These are phyloP conservation scores for Neonectria sp. DNA, from an alignment of 2,329 filamentous ascomycete genomes.

Conservation along the genomic window DNA sequence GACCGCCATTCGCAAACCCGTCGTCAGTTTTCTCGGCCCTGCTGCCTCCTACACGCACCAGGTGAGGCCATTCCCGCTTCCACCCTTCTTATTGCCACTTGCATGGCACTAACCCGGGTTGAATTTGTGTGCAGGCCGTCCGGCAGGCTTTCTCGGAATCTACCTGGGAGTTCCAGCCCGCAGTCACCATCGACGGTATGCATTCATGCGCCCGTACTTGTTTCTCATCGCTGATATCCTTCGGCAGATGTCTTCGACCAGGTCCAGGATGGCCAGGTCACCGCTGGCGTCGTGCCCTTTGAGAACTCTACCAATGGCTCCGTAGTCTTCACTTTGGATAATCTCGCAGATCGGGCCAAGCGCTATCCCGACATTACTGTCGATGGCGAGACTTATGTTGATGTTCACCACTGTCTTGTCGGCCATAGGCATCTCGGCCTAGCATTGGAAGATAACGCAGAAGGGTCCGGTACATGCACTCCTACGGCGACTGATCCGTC, in stretches of 20 bases:
- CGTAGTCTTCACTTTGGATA: conserved; percentile 90
- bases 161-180: conserved; percentile 65
- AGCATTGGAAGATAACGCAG: conserved; percentile 47
- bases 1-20: conserved; percentile 52
- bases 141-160: conserved; percentile 63
- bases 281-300: conserved; percentile 89
- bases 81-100: conserved; percentile 28
- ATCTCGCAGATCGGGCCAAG: conserved; percentile 81
- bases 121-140: conserved; percentile 57
- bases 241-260: conserved; percentile 81
- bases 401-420: conserved; percentile 90
- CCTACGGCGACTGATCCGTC: conserved; percentile 64
- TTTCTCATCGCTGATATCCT: conserved; percentile 28
- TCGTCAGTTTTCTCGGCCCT: conserved; percentile 66
- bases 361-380: conserved; percentile 80
- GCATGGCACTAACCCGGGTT: conserved; percentile 37
- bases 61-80: conserved; percentile 51
- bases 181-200: conserved; percentile 66
- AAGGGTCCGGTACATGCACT: conserved; percentile 63
- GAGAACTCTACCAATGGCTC: conserved; percentile 97
- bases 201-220: conserved; percentile 23
- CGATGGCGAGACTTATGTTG: conserved; percentile 87
- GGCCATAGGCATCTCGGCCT: conserved; percentile 60
- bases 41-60: conserved; percentile 67
- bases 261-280: conserved; percentile 76